Evolutionary conservation across 768 basidiomycete genomes (phyloP), one percentile per base, ranked within the genome.

Genomic region (Gyrodon lividus): DNA sequence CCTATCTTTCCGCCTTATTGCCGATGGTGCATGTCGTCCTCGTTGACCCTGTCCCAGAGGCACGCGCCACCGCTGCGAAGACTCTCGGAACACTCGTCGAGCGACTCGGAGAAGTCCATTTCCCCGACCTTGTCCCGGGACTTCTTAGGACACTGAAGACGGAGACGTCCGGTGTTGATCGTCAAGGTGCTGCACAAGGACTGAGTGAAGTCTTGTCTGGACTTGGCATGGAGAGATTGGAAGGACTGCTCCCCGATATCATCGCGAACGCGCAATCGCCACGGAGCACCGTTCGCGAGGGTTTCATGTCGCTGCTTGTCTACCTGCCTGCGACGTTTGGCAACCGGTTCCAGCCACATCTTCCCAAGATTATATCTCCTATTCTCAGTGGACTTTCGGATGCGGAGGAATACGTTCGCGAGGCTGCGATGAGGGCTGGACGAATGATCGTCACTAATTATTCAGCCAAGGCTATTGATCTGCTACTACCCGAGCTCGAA

Each of bases 401-500:
- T 63, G 76, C 84, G 6, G 95, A 97, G 59, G 97, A 98, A 72
- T 93, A 89, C 63, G 97, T 98, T 9, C 80, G 96, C 22, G 95
- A 98, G 56, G 95, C 96, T 10, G 94, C 96, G 5, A 98, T 98
- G 95, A 83, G 92, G 31, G 95, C 96, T n/a, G 95, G 96, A 51
- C 79, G 97, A 56, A 98, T 98, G 93, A 87, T 98, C 58, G 90
- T 99, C 57, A 87, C 84, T 52, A 97, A 95, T 67, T 98, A 98
- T 73, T 89, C 94, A 10, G 82, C 60, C 63, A 90, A 84, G 65
- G 96, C 96, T 5, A 92, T 98, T 50, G 96, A 98, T 56, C 75
- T 99, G 20, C 77, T 99, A 17, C 74, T 99, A 7, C 97, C 96
- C 1, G 94, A 98, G 68, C 81, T 98, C 34, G 94, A 98, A 67